Evolutionary conservation across 345 rosid genomes (phyloP).

Genomic region (Leavenworthia alabamica): DNA sequence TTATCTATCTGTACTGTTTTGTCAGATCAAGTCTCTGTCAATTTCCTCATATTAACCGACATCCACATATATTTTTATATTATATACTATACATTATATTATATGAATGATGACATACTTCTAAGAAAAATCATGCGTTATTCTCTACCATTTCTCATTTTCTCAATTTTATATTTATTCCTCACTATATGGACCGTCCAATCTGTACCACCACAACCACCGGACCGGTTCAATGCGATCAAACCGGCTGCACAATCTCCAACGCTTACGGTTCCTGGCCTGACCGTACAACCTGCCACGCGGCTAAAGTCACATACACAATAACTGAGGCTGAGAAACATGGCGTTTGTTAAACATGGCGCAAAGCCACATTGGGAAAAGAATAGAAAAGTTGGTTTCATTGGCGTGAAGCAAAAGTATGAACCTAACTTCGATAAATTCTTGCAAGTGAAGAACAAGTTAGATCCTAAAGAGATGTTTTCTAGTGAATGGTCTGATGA

Average conservation of each 20-base stretch:
- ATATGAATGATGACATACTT: not conserved
- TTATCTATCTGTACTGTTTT: not conserved
- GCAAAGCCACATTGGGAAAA: conserved; percentile 92
- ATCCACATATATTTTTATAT: too few relatives aligned
- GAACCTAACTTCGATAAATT: conserved; percentile 39
- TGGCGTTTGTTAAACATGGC: conserved; percentile 69
- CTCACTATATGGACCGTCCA: conserved; percentile 5
- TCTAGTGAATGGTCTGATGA: conserved; percentile 79
- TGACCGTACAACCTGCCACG: conserved; percentile 58
- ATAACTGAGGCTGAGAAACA: conserved; percentile 65
- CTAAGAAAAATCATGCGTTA: conserved; percentile 11
- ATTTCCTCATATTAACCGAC: too few relatives aligned
- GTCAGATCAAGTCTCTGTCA: conserved; percentile 8
- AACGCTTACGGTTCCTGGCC: conserved; percentile 79
- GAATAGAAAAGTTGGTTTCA: conserved; percentile 65
- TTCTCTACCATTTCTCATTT: not conserved
- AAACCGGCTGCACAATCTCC: conserved; percentile 47
- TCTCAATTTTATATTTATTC: conserved; percentile 8
- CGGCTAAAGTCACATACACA: conserved; percentile 45
- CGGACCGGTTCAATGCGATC: conserved; percentile 49
- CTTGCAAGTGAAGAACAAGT: conserved; percentile 46
- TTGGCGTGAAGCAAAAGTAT: conserved; percentile 51
- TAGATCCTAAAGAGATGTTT: conserved; percentile 62
- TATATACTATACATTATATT: too few relatives aligned
- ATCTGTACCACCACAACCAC: conserved; percentile 54